Percentiles rank a stretch among this genome's conserved stretches.
phyloP scores from a whole-genome alignment of 257 asterid species.

The Fraxinus cuspidata region DNA sequence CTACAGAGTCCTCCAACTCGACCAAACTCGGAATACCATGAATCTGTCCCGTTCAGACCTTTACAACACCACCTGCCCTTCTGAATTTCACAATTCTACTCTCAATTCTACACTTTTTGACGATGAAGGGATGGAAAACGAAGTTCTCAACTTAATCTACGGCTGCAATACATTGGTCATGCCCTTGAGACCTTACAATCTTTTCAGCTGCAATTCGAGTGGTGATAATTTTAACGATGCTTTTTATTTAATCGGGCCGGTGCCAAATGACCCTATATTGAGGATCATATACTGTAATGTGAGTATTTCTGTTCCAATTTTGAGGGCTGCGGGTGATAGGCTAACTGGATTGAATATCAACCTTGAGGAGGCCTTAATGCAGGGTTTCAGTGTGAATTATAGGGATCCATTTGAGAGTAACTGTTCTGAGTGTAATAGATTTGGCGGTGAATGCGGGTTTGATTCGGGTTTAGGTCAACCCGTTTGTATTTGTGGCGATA shows the following conservation, averaged over 20 bases:
- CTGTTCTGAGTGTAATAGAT: conserved; percentile 43
- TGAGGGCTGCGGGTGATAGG: conserved; percentile 31
- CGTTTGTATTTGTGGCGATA: conserved; percentile 58
- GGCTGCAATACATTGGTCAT: conserved; percentile 48
- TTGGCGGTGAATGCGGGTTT: conserved; percentile 66
- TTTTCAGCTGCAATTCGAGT: conserved; percentile 37
- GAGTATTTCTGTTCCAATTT: conserved; percentile 41
- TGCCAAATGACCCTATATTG: conserved; percentile 49
- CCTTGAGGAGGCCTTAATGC: conserved; percentile 50
- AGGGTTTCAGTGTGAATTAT: conserved; percentile 61
- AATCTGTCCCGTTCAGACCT: conserved; percentile 56
- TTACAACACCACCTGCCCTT: conserved; percentile 43
- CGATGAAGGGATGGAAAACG: conserved; percentile 27
- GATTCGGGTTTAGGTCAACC: conserved; percentile 34
- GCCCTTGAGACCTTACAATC: conserved; percentile 31
- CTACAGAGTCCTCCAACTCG: conserved; percentile 35
- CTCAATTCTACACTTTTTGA: conserved; percentile 37
- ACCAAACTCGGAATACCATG: conserved; percentile 36
- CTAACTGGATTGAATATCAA: conserved; percentile 30
- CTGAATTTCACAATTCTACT: conserved; percentile 43
- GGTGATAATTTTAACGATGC: conserved; percentile 34
- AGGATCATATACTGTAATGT: conserved; percentile 31
- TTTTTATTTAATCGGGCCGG: conserved; percentile 46
- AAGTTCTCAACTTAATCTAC: conserved; percentile 37
- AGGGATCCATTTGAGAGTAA: conserved; percentile 41